Percentiles rank a stretch among this genome's conserved stretches.
These are phyloP conservation scores for Lepidium campestre DNA, from an alignment of 441 rosid genomes.

Conservation along the genomic window DNA sequence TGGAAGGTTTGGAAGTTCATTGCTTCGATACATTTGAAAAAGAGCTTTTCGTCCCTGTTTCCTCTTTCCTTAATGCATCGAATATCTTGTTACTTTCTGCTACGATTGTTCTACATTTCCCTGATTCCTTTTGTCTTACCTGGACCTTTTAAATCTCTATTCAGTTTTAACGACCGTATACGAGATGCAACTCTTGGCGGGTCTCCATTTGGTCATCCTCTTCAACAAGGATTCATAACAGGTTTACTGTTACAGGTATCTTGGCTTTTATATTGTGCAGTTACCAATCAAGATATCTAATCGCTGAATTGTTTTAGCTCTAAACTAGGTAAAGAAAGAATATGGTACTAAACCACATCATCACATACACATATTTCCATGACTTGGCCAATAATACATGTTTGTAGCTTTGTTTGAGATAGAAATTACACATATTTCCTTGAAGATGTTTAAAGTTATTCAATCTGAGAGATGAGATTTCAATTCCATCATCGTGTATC, in stretches of 20 bases:
- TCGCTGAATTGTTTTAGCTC: background rate
- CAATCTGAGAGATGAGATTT: background rate
- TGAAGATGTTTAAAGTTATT: background rate
- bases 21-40: conserved; percentile 6
- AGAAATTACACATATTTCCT: background rate
- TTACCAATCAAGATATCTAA: background rate
- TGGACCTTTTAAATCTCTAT: conserved; percentile 22
- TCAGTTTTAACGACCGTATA: conserved; percentile 94
- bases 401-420: background rate
- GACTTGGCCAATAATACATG: background rate
- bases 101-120: background rate
- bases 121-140: conserved; percentile 10
- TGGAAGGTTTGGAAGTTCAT: conserved; percentile 61
- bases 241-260: conserved; percentile 82
- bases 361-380: background rate
- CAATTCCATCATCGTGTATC: background rate
- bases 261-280: background rate
- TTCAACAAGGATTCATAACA: conserved; percentile 95
- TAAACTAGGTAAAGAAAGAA: background rate
- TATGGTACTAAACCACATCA: background rate
- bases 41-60: background rate
- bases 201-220: conserved; percentile 97
- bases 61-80: background rate
- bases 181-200: conserved; percentile 99
- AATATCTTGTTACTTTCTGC: background rate